These are phyloP conservation scores for Quercus suber DNA, from an alignment of 306 rosid genomes.

Conservation along the genomic window DNA sequence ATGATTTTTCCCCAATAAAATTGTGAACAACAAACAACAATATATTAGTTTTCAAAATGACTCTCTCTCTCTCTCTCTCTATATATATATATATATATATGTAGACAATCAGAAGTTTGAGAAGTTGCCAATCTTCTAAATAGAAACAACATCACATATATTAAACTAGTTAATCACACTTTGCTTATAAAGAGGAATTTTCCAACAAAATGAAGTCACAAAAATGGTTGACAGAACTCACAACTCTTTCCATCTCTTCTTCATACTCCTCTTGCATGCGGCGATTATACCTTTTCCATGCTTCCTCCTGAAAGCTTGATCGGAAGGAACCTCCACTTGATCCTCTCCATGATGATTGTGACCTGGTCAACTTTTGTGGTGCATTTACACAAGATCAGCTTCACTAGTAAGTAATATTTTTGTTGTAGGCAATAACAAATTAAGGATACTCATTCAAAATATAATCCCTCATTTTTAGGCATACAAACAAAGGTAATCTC, in stretches of 20 bases:
- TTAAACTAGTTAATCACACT: background rate
- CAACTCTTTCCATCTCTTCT: conserved; percentile 98
- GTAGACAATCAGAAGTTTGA: no score
- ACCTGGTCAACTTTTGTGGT: conserved; percentile 52
- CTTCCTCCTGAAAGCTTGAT: conserved; percentile 83
- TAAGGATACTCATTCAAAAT: background rate
- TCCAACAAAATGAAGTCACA: background rate
- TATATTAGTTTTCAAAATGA: no score
- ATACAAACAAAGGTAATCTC: background rate
- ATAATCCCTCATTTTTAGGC: no score
- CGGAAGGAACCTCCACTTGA: conserved; percentile 55
- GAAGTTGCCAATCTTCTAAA: background rate
- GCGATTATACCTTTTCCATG: conserved; percentile 77
- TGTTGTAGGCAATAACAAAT: background rate
- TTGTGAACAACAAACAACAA: no score
- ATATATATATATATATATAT: no score
- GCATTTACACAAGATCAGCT: conserved; percentile 36
- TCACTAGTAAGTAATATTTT: conserved; percentile 3
- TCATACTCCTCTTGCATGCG: conserved; percentile 93
- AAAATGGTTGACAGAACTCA: conserved; percentile 33
- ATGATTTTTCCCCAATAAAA: background rate
- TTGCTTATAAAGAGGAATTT: background rate
- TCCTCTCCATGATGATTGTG: conserved; percentile 60
- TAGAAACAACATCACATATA: background rate
- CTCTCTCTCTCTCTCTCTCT: no score